These are phyloP conservation scores for Leccinum longicurvipes DNA, from an alignment of 768 basidiomycete species.

Conservation along the genomic window DNA sequence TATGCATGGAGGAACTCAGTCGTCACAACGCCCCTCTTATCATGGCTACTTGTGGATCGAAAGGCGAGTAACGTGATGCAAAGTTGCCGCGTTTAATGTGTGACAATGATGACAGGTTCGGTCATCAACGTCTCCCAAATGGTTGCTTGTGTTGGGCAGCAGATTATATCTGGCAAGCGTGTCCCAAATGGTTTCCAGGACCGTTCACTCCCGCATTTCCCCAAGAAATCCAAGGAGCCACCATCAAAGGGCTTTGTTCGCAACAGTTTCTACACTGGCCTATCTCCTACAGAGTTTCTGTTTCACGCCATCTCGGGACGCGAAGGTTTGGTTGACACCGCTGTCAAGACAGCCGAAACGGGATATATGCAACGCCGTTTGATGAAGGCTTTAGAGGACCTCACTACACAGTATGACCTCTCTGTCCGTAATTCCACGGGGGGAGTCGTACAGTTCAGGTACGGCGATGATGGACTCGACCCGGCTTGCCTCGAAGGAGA, in stretches of 20 bases:
- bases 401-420: constrained; percentile 93
- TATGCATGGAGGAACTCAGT: constrained; percentile 98
- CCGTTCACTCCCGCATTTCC: constrained; percentile 97
- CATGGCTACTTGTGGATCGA: constrained; percentile 99
- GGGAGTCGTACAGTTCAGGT: constrained; percentile 94
- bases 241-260: constrained; percentile 98
- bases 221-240: constrained; percentile 93
- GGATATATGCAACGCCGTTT: constrained; percentile 99
- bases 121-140: constrained; percentile 99
- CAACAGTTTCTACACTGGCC: constrained; percentile 93
- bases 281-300: constrained; percentile 91
- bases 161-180: constrained; percentile 97
- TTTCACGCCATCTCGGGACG: constrained; percentile 99
- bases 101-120: constrained; percentile 62
- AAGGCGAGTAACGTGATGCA: constrained; percentile 52
- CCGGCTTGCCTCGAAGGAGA: constrained; percentile 96
- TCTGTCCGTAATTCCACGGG: constrained; percentile 94
- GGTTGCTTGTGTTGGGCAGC: constrained; percentile 99
- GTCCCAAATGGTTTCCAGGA: constrained; percentile 99
- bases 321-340: constrained; percentile 98
- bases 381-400: constrained; percentile 98
- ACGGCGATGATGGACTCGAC: constrained; percentile 96
- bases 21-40: constrained; percentile 95
- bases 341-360: constrained; percentile 99
- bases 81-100: background rate